phyloP scores from a whole-genome alignment of 169 alveolate species.

The Plasmodium gaboni region DNA sequence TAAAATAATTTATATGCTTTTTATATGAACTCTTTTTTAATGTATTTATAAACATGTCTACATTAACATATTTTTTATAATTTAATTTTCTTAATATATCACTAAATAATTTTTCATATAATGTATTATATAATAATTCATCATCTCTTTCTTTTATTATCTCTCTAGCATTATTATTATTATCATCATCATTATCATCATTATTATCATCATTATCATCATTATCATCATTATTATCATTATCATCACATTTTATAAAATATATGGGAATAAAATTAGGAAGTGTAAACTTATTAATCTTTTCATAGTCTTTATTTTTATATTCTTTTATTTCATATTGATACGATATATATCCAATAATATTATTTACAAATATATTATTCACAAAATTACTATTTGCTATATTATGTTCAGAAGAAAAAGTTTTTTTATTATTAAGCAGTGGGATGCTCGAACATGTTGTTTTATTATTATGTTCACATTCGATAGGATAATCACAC shows the following conservation, averaged over 20 bases:
- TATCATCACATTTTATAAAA: constrained; percentile 16
- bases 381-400: neutral
- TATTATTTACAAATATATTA: neutral
- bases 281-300: neutral
- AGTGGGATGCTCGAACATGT: neutral
- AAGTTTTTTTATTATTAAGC: too few species aligned
- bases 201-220: constrained; percentile 3
- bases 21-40: neutral
- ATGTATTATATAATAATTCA: neutral
- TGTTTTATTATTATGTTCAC: neutral
- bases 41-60: constrained; percentile 16
- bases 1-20: constrained; percentile 28
- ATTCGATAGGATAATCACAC: neutral
- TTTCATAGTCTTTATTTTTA: constrained; percentile 8
- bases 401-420: neutral
- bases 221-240: neutral
- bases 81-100: constrained; percentile 39
- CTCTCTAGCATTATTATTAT: neutral
- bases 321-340: constrained; percentile 42
- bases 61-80: constrained; percentile 46
- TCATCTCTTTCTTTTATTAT: constrained; percentile 5
- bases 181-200: too few species aligned
- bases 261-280: constrained; percentile 65
- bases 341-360: constrained; percentile 44
- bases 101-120: constrained; percentile 40